Percentiles rank a stretch among this genome's conserved stretches.
These are phyloP conservation scores for Amauroascus verrucosus DNA, from an alignment of 2,329 filamentous ascomycete species.

Conservation along the genomic window DNA sequence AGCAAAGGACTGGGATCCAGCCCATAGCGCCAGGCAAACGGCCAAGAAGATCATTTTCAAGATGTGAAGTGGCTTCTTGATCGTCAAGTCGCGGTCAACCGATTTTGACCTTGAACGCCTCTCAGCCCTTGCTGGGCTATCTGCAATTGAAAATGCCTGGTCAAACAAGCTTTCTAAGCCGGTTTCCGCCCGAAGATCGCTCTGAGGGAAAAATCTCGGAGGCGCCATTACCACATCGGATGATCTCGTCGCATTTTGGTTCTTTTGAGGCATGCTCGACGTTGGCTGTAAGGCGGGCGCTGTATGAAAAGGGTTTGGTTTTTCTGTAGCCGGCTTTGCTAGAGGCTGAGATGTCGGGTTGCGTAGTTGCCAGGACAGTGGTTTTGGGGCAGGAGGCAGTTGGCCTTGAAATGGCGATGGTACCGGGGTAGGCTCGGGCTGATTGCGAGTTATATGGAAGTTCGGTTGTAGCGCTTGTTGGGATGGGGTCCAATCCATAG, in stretches of 20 bases:
- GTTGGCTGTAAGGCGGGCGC: slow-evolving; percentile 21
- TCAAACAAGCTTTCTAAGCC: slow-evolving; percentile 40
- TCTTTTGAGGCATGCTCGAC: neutral
- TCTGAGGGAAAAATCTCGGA: slow-evolving; percentile 37
- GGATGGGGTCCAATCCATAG: slow-evolving; percentile 45
- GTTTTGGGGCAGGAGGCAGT: slow-evolving; percentile 32
- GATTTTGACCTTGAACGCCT: slow-evolving; percentile 15
- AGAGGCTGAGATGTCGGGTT: slow-evolving; percentile 23
- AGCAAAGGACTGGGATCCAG: slow-evolving; percentile 25
- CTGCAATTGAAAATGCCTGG: slow-evolving; percentile 33
- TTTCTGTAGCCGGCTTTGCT: slow-evolving; percentile 29
- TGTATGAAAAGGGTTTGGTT: slow-evolving; percentile 31
- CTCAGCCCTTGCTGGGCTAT: slow-evolving; percentile 26
- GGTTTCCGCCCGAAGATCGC: slow-evolving; percentile 35
- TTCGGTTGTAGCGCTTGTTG: slow-evolving; percentile 27
- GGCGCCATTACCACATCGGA: slow-evolving; percentile 31
- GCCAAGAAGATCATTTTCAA: slow-evolving; percentile 14
- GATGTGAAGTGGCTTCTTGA: slow-evolving; percentile 11
- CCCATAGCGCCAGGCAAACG: slow-evolving; percentile 26
- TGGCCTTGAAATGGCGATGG: slow-evolving; percentile 37
- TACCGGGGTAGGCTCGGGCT: slow-evolving; percentile 23
- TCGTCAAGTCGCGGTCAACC: slow-evolving; percentile 19
- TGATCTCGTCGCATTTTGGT: slow-evolving; percentile 13
- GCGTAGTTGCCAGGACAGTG: slow-evolving; percentile 33
- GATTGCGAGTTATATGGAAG: slow-evolving; percentile 24